Evolutionary conservation across 139 green algal genomes (phyloP).

Genomic region (Chlorella sp.): DNA sequence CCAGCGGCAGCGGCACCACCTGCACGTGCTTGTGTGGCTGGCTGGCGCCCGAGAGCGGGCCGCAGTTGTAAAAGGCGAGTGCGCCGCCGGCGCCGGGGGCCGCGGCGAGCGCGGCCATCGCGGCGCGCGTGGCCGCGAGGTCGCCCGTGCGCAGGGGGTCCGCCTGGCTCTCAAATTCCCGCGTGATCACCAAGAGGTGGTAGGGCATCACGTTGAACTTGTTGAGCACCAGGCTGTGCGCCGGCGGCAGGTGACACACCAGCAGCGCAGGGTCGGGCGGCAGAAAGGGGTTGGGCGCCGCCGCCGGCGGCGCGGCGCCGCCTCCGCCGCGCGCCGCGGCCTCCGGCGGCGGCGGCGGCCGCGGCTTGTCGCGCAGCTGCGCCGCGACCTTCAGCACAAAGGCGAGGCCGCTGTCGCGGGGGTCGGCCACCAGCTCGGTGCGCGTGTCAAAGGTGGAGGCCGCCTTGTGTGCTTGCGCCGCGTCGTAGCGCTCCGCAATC

Average conservation of each 20-base stretch:
- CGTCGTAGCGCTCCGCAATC: no score
- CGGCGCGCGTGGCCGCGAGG: constrained; percentile 57
- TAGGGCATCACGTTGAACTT: constrained; percentile 53
- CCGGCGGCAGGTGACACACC: constrained; percentile 62
- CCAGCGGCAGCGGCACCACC: constrained; percentile 55
- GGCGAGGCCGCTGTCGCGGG: constrained; percentile 26
- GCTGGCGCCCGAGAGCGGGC: constrained; percentile 66
- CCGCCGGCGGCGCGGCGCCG: constrained; percentile 10
- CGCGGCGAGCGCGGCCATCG: no score
- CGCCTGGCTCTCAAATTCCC: constrained; percentile 68
- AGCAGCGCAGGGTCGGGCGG: constrained; percentile 77
- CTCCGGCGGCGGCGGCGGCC: constrained; percentile 25
- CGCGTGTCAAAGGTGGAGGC: no score
- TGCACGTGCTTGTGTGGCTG: constrained; percentile 91
- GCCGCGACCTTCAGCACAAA: constrained; percentile 70
- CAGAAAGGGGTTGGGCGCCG: constrained; percentile 78
- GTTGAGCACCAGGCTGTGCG: constrained; percentile 50
- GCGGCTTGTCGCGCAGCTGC: constrained; percentile 71
- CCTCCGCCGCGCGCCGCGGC: background rate
- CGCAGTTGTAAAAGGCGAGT: constrained; percentile 87
- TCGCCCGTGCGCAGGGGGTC: constrained; percentile 64
- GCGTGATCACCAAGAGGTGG: constrained; percentile 75
- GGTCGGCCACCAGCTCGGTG: no score
- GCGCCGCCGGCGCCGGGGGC: constrained; percentile 63
- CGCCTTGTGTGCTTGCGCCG: no score